Percentiles rank a stretch among this genome's conserved stretches.
phyloP scores from a whole-genome alignment of 2,329 filamentous ascomycete genomes.

The Monilinia vaccinii-corymbosi region DNA sequence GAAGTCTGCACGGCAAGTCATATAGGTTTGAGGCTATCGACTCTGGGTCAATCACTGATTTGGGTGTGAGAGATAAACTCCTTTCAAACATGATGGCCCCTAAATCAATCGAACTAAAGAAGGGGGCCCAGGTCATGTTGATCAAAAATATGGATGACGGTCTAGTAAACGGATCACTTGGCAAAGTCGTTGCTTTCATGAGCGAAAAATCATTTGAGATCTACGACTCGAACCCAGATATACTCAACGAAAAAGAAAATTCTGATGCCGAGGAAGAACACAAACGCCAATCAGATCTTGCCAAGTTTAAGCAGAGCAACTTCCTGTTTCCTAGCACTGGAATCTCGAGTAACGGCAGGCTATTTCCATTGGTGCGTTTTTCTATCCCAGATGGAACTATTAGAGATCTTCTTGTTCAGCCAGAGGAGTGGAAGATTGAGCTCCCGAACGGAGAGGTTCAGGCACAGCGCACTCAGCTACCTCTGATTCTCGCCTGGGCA shows the following conservation, averaged over 20 bases:
- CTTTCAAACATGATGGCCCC: constrained; percentile 91
- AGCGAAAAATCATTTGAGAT: constrained; percentile 51
- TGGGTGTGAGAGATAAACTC: constrained; percentile 62
- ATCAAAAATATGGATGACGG: constrained; percentile 97
- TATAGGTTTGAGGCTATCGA: constrained; percentile 68
- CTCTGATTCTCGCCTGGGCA: constrained; percentile 92
- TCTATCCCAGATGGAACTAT: constrained; percentile 67
- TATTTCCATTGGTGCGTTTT: constrained; percentile 82
- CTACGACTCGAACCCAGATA: constrained; percentile 48
- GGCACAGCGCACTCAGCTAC: constrained; percentile 72
- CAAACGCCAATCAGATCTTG: constrained; percentile 28
- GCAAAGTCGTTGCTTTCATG: constrained; percentile 78
- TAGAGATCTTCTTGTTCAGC: constrained; percentile 69
- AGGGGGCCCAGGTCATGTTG: constrained; percentile 96
- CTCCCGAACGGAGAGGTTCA: constrained; percentile 91
- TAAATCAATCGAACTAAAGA: constrained; percentile 68
- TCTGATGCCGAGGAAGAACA: constrained; percentile 32
- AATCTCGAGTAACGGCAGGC: constrained; percentile 38
- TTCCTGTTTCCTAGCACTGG: constrained; percentile 28
- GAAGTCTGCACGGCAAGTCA: constrained; percentile 57
- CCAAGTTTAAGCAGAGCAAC: constrained; percentile 31
- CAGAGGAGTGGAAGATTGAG: constrained; percentile 93
- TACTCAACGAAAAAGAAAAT: constrained; percentile 40
- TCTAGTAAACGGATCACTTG: constrained; percentile 88
- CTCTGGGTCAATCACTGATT: constrained; percentile 58